phyloP scores from a whole-genome alignment of 1,284 basidiomycete species.

The Hymenochaete sp. region DNA sequence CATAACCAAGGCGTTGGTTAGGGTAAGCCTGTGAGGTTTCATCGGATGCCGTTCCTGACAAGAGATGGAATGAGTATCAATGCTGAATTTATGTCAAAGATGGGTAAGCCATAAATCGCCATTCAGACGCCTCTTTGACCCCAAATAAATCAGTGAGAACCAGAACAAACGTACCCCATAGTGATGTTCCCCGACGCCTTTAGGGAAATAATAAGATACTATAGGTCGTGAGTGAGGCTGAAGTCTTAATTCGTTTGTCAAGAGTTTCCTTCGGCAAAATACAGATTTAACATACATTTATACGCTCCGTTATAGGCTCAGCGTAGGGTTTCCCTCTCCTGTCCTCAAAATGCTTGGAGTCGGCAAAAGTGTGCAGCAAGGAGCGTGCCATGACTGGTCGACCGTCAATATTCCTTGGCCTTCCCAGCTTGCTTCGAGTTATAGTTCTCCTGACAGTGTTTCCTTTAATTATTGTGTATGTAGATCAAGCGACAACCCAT shows the following conservation, averaged over 20 bases:
- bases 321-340: conserved; percentile 57
- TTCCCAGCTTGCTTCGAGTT: no score
- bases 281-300: conserved; percentile 45
- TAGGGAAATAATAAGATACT: conserved; percentile 94
- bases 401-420: no score
- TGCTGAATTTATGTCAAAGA: neutral
- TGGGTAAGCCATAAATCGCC: neutral
- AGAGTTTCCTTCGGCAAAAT: no score
- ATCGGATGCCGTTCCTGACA: conserved; percentile 11
- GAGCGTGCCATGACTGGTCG: conserved; percentile 19
- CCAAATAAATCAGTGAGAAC: neutral
- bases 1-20: conserved; percentile 93
- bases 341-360: conserved; percentile 64
- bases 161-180: conserved; percentile 64
- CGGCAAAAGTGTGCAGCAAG: conserved; percentile 47
- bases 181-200: conserved; percentile 90
- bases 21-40: conserved; percentile 52
- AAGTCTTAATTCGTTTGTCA: no score
- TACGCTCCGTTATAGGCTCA: conserved; percentile 63
- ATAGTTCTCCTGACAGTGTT: no score
- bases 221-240: conserved; percentile 80
- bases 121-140: neutral
- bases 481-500: no score
- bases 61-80: neutral
- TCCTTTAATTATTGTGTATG: no score